phyloP scores from a whole-genome alignment of 176 grass and related monocot genomes.

The Rhipidocladum racemiflorum region DNA sequence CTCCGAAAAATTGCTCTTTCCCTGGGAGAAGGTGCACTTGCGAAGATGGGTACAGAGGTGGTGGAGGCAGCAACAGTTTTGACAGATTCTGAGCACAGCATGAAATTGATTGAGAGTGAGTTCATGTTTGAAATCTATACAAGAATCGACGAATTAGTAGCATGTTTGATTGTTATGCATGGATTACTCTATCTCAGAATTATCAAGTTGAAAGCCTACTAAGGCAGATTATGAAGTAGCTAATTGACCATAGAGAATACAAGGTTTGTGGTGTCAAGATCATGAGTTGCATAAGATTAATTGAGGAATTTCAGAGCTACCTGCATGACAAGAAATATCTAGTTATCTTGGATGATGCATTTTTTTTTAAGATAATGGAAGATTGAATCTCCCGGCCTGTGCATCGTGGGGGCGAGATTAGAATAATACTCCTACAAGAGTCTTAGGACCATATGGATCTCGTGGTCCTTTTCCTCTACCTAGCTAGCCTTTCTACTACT shows the following conservation, averaged over 20 bases:
- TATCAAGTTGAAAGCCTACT: conserved; percentile 38
- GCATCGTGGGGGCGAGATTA: no score
- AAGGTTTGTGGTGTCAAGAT: not conserved
- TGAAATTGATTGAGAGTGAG: conserved; percentile 40
- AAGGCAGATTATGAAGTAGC: conserved; percentile 33
- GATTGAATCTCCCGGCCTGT: no score
- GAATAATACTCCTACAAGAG: no score
- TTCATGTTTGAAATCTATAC: conserved; percentile 34
- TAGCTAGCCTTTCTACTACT: no score
- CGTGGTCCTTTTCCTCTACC: no score
- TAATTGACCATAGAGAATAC: not conserved
- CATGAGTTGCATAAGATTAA: conserved; percentile 11
- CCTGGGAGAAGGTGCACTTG: conserved; percentile 26
- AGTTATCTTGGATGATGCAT: conserved; percentile 53
- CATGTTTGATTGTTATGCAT: conserved; percentile 32
- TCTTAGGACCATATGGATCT: no score
- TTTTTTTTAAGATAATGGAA: no score
- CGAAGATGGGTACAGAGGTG: not conserved
- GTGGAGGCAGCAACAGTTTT: conserved; percentile 27
- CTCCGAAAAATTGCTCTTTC: conserved; percentile 44
- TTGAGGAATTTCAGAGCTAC: conserved; percentile 20
- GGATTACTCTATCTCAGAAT: conserved; percentile 43
- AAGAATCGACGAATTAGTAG: conserved; percentile 27
- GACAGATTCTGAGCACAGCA: conserved; percentile 33
- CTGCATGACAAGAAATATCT: conserved; percentile 38